A percentile compares a stretch with the other conserved stretches of the same genome.
Evolutionary conservation across 1,284 basidiomycete genomes (phyloP).

Genomic region (Fomitopsis betulina): DNA sequence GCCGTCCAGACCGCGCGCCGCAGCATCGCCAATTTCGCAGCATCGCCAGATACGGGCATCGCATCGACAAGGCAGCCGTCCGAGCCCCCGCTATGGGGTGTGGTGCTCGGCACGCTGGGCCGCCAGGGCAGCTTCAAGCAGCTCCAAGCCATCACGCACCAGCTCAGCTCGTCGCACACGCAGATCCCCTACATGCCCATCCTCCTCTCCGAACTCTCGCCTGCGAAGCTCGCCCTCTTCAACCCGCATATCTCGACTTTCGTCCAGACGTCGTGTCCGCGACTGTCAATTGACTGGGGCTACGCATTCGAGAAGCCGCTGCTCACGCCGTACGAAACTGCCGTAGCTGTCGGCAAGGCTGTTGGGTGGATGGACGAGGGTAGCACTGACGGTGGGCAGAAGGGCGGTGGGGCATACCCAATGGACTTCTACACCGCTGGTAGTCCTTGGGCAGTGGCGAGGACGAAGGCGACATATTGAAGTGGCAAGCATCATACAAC

Average conservation of each 20-base stretch:
- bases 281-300: constrained; percentile 97
- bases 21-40: constrained; percentile 43
- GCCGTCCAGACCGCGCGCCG: constrained; percentile 74
- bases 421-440: constrained; percentile 96
- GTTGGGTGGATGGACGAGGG: constrained; percentile 57
- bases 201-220: constrained; percentile 93
- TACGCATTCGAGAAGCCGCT: constrained; percentile 91
- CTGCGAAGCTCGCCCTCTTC: constrained; percentile 88
- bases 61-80: constrained; percentile 2
- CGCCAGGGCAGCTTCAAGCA: constrained; percentile 92
- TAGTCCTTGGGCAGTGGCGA: constrained; percentile 67
- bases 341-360: constrained; percentile 77
- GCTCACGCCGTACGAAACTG: constrained; percentile 92
- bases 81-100: constrained; percentile 67
- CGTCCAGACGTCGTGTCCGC: constrained; percentile 94
- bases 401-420: constrained; percentile 59
- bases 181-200: constrained; percentile 83
- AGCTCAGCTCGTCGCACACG: constrained; percentile 47
- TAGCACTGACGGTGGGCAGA: constrained; percentile 27
- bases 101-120: constrained; percentile 94
- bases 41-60: constrained; percentile 5
- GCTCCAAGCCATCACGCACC: constrained; percentile 77
- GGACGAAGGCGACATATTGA: constrained; percentile 37
- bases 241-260: constrained; percentile 80
- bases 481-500: not conserved